Base-by-base conservation (phyloP, 2,329 filamentous ascomycete genomes). In the Cladosporium sp. region DNA sequence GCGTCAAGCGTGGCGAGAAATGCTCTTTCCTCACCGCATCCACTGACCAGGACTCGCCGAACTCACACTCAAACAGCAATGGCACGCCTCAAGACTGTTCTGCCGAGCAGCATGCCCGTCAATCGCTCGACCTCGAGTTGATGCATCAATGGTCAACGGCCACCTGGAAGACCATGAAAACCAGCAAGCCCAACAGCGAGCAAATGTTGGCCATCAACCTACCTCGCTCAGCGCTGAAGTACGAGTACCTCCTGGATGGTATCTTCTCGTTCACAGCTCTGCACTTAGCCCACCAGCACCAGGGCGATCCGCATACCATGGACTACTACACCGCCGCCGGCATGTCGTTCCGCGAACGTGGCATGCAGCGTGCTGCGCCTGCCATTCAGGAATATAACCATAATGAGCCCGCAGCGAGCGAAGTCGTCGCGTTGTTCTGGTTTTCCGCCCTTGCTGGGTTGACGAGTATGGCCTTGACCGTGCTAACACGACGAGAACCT, bases 61-160 rank as follows among this genome's bases (percentile, higher is more conserved):
- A 23, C 50, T 63, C 59, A 23, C 59, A 53, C 12, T 62, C 61
- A 6, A 53, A 52, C 60, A 44, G 46, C 49, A 44, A 63, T 46
- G 37, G 61, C 61, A 63, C 61, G 26, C 61, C 61, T 56, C 61
- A 56, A 3, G 61, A 63, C 14, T 63, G 61, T 26, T 37, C 26
- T 14, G 29, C 50, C 2, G 61, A 63, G 50, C 61, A 63, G 26
- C 61, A 63, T 55, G 23, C 23, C 23, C 61, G 61, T 10, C 61
- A 71, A 37, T 31, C 67, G 44, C 68, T 67, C 56, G 68, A 72
- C 44, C 64, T 72, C 26, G 69, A 69, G 63, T 64, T 72, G 26
- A 69, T 72, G 66, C 69, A 72, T 29, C 69, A 71, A 10, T 72
- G 67, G 53, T 61, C 62, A 16, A 68, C 69, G 7, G 66, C 64